Conservation (phyloP, 768 basidiomycete species). For the Grammothele lineata region DNA sequence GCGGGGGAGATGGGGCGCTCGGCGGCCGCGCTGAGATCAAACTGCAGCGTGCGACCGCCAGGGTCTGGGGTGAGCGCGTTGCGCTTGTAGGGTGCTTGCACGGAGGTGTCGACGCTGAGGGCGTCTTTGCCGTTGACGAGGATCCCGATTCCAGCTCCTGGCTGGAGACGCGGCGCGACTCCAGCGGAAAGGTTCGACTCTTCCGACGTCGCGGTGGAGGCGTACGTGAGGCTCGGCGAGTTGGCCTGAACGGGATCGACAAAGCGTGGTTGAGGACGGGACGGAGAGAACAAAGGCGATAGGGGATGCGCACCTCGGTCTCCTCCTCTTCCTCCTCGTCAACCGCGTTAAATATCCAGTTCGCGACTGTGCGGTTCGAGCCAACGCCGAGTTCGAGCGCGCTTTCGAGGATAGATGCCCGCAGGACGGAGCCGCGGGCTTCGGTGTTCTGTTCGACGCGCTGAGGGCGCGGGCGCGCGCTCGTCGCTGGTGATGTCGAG, state of each 20-base stretch:
- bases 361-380: conserved; percentile 52
- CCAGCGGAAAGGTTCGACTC: conserved; percentile 33
- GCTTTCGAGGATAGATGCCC: conserved; percentile 72
- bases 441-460: conserved; percentile 9
- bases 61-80: conserved; percentile 4
- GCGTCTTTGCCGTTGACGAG: conserved; percentile 10
- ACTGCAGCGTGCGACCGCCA: conserved; percentile 19
- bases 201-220: conserved; percentile 40
- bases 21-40: conserved; percentile 30
- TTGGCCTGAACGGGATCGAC: background rate
- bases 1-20: conserved; percentile 13
- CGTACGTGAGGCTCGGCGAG: conserved; percentile 35
- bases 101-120: conserved; percentile 7
- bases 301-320: conserved; percentile 27
- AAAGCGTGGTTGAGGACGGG: background rate
- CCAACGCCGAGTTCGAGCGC: conserved; percentile 66
- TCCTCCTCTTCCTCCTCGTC: conserved; percentile 49
- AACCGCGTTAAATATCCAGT: conserved; percentile 71
- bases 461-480: conserved; percentile 11
- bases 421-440: conserved; percentile 51
- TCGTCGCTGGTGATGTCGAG: conserved; percentile 4
- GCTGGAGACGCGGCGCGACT: conserved; percentile 13
- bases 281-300: background rate
- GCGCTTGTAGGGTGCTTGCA: conserved; percentile 1
- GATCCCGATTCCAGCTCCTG: conserved; percentile 20